phyloP scores from a whole-genome alignment of 768 basidiomycete species.

The Mycena filopes region DNA sequence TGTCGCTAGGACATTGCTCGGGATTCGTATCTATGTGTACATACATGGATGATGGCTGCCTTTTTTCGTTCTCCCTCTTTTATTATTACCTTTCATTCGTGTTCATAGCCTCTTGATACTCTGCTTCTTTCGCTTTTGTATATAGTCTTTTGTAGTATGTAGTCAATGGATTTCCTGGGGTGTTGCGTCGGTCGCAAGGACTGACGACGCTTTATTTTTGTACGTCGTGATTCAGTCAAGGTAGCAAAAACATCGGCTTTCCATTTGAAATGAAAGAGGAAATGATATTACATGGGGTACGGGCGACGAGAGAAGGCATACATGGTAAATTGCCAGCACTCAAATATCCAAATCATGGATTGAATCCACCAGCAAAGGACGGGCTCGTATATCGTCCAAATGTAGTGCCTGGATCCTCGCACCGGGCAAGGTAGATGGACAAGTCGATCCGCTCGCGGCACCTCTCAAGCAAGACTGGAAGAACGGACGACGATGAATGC shows the following conservation, averaged over 20 bases:
- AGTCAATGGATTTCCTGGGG: constrained; percentile 18
- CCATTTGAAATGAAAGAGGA: too few relatives aligned
- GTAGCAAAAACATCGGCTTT: too few relatives aligned
- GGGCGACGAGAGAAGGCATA: too few relatives aligned
- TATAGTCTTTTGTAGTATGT: constrained; percentile 14
- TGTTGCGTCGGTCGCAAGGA: neutral
- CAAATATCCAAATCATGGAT: too few relatives aligned
- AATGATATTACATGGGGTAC: too few relatives aligned
- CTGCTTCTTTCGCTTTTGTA: neutral
- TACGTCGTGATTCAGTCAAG: too few relatives aligned
- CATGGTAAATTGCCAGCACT: too few relatives aligned
- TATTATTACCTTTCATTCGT: constrained; percentile 30
- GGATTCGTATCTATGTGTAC: neutral
- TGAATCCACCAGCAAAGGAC: constrained; percentile 27
- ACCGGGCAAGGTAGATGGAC: constrained; percentile 21
- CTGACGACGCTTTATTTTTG: too few relatives aligned
- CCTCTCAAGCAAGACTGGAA: constrained; percentile 31
- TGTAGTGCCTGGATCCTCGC: constrained; percentile 7
- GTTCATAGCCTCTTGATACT: neutral
- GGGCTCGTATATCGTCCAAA: constrained; percentile 30
- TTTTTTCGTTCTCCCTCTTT: constrained; percentile 18
- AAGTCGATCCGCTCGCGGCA: constrained; percentile 29
- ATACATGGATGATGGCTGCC: neutral
- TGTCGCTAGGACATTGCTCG: constrained; percentile 21
- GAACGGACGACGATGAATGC: constrained; percentile 22